Base-by-base conservation (phyloP, 1,139 yeast species). In the Eremothecium gossypii region DNA sequence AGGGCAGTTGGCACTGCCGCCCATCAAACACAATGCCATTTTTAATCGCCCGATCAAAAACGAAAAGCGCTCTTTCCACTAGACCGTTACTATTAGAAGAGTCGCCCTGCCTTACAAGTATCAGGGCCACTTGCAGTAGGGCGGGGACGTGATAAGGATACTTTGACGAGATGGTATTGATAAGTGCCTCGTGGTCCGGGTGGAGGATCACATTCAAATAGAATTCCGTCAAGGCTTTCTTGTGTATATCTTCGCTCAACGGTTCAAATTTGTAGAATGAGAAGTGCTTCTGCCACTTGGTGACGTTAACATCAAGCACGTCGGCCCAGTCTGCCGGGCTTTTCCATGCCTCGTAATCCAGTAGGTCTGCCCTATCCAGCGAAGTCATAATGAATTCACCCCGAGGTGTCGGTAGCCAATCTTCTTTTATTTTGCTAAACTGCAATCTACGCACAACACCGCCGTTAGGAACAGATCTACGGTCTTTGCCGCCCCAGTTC, bases 401-500 rank as follows among this genome's bases (percentile, higher is more conserved):
- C 44, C 73, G 71, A 13, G 74, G 66, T 0, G 86, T 76, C 1
- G 95, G 95, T 12, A 84, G 62, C 83, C 91, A 85, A 57, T 83
- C 93, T 49, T 83, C 89, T 57, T 82, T 74, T 34, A 86, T 77
- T 53, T 79, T 78, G 0, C 94, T 79, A 45, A 86, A 68, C 8
- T 76, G 68, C 40, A 84, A 63, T 51, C 81, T 81, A 48, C 87
- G 70, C 4, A 47, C 46, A 0, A 79, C 64, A 0, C 85, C 75
- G 7, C 93, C 93, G 43, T 59, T 58, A 2, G 66, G 71, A 5
- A 83, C 75, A 9, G 77, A 67, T 40, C 82, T 64, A 45, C 80
- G 76, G 55, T 84, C 94, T 50, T 77, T 75, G 0, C 95, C 94
- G 39, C 87, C 81, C 93, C 94, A 85, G 14, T 86, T 86, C 51